Percentiles rank a stretch among this genome's conserved stretches.
These are phyloP conservation scores for Camellia lanceoleosa DNA, from an alignment of 148 eudicot species.

Conservation along the genomic window DNA sequence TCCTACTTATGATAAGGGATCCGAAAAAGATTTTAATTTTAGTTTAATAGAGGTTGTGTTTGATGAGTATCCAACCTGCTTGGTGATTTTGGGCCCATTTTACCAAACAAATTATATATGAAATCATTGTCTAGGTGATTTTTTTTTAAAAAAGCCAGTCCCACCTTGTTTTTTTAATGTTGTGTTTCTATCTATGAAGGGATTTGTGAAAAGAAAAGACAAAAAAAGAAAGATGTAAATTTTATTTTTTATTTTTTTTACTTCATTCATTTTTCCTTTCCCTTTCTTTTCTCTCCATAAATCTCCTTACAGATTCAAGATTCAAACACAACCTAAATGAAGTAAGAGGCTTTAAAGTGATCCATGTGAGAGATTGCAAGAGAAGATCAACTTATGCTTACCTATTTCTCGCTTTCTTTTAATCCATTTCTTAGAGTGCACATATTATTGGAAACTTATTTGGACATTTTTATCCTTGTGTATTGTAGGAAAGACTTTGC, in stretches of 20 bases:
- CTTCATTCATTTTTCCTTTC: too few relatives aligned
- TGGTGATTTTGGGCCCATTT: not conserved
- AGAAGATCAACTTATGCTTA: not conserved
- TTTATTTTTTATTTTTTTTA: too few relatives aligned
- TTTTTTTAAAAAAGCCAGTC: not conserved
- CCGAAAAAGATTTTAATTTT: too few relatives aligned
- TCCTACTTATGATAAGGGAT: not conserved
- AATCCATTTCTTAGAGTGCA: not conserved
- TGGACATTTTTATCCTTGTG: not conserved
- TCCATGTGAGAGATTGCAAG: not conserved
- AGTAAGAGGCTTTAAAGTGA: not conserved
- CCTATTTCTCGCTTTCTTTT: not conserved
- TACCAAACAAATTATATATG: not conserved
- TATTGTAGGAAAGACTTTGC: conserved; percentile 7
- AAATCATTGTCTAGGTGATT: conserved; percentile 10
- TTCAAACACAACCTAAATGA: not conserved
- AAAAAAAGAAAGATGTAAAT: too few relatives aligned
- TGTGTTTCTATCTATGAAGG: too few relatives aligned
- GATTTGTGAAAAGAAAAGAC: too few relatives aligned
- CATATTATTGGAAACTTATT: not conserved
- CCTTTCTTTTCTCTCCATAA: too few relatives aligned
- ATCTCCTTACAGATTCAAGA: too few relatives aligned
- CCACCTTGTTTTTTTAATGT: not conserved
- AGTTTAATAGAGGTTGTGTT: too few relatives aligned
- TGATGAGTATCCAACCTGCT: not conserved